These are phyloP conservation scores for Clitoria ternatea DNA, from an alignment of 306 rosid species.

Conservation along the genomic window DNA sequence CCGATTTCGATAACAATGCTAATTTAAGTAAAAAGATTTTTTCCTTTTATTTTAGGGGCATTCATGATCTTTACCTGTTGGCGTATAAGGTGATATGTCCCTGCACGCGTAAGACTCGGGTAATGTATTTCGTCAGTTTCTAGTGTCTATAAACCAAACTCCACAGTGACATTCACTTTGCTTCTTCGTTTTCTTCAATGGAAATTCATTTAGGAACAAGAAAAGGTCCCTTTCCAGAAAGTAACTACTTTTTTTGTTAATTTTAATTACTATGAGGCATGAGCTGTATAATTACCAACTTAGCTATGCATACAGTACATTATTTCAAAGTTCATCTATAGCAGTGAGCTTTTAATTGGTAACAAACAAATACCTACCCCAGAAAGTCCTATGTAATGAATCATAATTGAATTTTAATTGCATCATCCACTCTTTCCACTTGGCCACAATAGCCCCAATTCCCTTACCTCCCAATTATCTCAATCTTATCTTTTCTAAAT, in stretches of 20 bases:
- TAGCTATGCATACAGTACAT: neutral
- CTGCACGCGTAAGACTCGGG: neutral
- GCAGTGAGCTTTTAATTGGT: neutral
- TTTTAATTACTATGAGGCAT: neutral
- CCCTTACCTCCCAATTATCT: neutral
- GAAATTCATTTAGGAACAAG: neutral
- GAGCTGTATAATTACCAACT: neutral
- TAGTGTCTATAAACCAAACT: neutral
- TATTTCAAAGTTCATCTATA: neutral
- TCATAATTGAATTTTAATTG: neutral
- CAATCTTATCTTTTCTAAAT: neutral
- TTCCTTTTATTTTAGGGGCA: no score
- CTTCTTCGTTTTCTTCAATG: conserved; percentile 8
- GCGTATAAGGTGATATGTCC: neutral
- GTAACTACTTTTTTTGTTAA: neutral
- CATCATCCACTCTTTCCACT: neutral
- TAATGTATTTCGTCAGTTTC: neutral
- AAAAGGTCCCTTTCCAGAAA: neutral
- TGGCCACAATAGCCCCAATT: neutral
- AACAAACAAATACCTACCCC: neutral
- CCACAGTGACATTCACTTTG: neutral
- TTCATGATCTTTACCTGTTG: no score
- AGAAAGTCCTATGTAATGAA: neutral
- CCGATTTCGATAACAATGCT: no score
- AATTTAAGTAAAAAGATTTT: no score